A percentile compares a stretch with the other conserved stretches of the same genome.
Evolutionary conservation across 2,329 filamentous ascomycete species (phyloP).

Genomic region (Xylariomycetidae sp.): DNA sequence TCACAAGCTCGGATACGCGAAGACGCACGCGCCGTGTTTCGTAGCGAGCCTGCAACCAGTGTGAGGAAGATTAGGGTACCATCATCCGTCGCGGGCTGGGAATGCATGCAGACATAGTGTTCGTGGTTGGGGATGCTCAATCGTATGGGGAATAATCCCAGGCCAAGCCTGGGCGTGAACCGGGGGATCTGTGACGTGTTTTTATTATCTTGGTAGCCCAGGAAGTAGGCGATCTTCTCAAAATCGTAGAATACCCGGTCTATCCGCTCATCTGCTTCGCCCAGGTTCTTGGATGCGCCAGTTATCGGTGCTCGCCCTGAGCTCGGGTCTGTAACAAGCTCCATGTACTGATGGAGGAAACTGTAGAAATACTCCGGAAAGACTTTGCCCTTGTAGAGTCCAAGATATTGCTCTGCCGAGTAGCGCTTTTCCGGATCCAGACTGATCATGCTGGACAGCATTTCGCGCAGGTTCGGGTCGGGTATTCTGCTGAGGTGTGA

Average conservation of each 20-base stretch:
- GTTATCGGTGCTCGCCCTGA: slow-evolving; percentile 69
- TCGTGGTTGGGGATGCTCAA: slow-evolving; percentile 83
- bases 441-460: slow-evolving; percentile 95
- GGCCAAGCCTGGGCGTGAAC: slow-evolving; percentile 42
- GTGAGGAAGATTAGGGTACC: slow-evolving; percentile 90
- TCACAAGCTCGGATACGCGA: slow-evolving; percentile 86
- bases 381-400: slow-evolving; percentile 85
- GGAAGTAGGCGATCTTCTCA: slow-evolving; percentile 93
- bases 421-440: slow-evolving; percentile 87
- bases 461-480: slow-evolving; percentile 77
- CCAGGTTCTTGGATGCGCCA: slow-evolving; percentile 63
- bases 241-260: slow-evolving; percentile 91
- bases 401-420: slow-evolving; percentile 87
- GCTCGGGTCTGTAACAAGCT: slow-evolving; percentile 83
- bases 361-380: slow-evolving; percentile 97
- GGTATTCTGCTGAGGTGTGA: slow-evolving; percentile 80
- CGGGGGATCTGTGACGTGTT: slow-evolving; percentile 22
- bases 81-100: slow-evolving; percentile 66
- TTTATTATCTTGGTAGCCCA: slow-evolving; percentile 62
- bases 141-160: slow-evolving; percentile 70
- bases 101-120: slow-evolving; percentile 56
- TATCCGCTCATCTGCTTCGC: slow-evolving; percentile 88
- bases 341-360: slow-evolving; percentile 97
- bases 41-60: slow-evolving; percentile 78
- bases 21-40: slow-evolving; percentile 84